These are phyloP conservation scores for Termitomyces eurrhizus DNA, from an alignment of 768 basidiomycete genomes.

Conservation along the genomic window DNA sequence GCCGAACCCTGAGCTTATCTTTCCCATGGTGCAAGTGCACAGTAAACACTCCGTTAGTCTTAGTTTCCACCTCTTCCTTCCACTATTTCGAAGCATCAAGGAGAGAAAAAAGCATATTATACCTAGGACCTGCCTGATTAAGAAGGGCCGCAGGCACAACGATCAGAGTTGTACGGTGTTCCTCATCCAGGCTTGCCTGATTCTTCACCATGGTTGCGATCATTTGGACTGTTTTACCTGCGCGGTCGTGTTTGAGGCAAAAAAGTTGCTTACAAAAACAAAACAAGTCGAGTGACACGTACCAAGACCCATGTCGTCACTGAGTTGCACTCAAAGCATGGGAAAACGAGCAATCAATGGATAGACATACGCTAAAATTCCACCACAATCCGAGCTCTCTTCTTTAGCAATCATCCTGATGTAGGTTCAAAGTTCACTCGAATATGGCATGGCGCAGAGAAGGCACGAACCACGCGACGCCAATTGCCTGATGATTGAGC, in stretches of 20 bases:
- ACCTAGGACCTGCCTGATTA: conserved; percentile 44
- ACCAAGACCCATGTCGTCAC: conserved; percentile 73
- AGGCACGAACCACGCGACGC: conserved; percentile 58
- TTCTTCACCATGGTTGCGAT: conserved; percentile 77
- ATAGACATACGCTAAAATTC: conserved; percentile 54
- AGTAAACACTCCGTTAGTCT: conserved; percentile 57
- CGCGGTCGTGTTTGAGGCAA: not conserved
- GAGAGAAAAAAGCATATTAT: not conserved
- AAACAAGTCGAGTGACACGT: not conserved
- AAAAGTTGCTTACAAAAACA: not conserved
- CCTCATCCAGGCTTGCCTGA: conserved; percentile 43
- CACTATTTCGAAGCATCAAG: conserved; percentile 36
- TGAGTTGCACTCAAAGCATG: conserved; percentile 17
- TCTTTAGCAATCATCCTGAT: conserved; percentile 68
- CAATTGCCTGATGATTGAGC: conserved; percentile 72
- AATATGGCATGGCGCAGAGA: not conserved
- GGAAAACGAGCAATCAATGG: conserved; percentile 20
- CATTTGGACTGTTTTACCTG: conserved; percentile 74
- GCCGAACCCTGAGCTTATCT: conserved; percentile 52
- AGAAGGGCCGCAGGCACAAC: conserved; percentile 76
- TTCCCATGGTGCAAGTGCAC: conserved; percentile 73
- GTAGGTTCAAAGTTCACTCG: not conserved
- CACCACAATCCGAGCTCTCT: conserved; percentile 46
- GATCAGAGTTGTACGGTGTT: conserved; percentile 57
- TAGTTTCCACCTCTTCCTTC: conserved; percentile 70